Percentiles rank a stretch among this genome's conserved stretches.
Evolutionary conservation across 495 filamentous ascomycete genomes (phyloP).

Genomic region (Astrocystis sublimbata): DNA sequence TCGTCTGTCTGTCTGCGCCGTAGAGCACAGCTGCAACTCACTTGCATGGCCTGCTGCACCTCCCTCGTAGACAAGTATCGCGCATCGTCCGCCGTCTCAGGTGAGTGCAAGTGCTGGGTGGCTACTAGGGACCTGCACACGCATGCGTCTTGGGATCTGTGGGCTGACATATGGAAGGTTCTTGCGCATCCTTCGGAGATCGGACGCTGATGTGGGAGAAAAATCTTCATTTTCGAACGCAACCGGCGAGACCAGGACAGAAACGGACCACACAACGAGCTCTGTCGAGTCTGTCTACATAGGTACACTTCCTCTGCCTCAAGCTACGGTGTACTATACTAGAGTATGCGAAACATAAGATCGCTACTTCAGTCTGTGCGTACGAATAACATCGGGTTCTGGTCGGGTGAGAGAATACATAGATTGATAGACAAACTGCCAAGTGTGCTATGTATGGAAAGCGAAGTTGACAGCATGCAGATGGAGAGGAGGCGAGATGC

Average conservation of each 20-base stretch:
- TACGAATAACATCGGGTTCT: no score
- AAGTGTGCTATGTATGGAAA: neutral
- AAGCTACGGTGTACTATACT: no score
- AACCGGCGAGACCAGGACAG: neutral
- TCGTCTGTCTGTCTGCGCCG: no score
- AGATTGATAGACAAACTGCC: no score
- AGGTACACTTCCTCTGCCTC: no score
- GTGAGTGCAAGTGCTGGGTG: no score
- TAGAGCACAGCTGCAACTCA: no score
- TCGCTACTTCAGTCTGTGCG: neutral
- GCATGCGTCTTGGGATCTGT: neutral
- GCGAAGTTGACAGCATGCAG: neutral
- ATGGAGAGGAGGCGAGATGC: neutral
- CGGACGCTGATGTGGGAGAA: no score
- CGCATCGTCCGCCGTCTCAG: neutral
- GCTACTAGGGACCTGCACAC: neutral
- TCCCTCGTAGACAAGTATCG: neutral
- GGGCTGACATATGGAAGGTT: neutral
- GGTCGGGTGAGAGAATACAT: no score
- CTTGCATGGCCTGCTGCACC: no score
- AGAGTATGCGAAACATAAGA: neutral
- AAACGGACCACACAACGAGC: no score
- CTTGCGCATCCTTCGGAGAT: constrained; percentile 8
- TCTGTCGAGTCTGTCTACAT: no score
- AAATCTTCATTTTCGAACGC: neutral